Evolutionary conservation across 139 green algal species (phyloP), one percentile per base, ranked within the genome.

Genomic region (Asterochloris sp.): DNA sequence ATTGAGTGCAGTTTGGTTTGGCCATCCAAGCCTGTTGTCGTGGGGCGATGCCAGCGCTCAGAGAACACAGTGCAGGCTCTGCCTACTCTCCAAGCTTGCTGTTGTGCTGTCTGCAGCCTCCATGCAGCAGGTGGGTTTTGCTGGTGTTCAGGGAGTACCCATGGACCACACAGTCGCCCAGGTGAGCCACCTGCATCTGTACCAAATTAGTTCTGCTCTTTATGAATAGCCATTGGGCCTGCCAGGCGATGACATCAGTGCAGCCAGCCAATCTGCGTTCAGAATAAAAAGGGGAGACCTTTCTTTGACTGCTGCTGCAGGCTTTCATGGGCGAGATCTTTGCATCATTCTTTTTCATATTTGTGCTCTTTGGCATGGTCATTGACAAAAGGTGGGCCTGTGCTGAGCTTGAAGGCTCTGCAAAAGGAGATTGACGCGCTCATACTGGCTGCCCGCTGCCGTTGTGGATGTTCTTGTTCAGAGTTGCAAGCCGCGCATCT

Each of bases 341-440:
- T 26, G 82, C 82, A 60, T 74, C 82, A 14, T 85, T 82, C 67
- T 68, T 82, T 24, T 89, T 92, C 83, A 84, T 81, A 27, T 89
- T 88, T 82, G 85, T 82, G 28, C 89, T 92, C 74, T 89, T 92
- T 64, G 86, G 86, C 26, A 78, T 76, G 16, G 76, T 83, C 16
- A 63, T 74, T 13, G 83, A 79, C 78, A 82, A 81, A 16, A 74
- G 86, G 82, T 47, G 83, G 89, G 83, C 69, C 38, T 54, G 38
- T 54, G 38, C 38, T 54, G 38, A 54, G 38, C 38, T 54, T 6
- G 6, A 54, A 6, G 38, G 38, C 38, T 6, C 38, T 54, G 38
- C 38, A 54, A 2, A 54, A 54, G 38, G 6, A 54, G 38, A 10
- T 54, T 54, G 38, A 54, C 38, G 6, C 6, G 38, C 6, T 2